These are phyloP conservation scores for Leccinum obscurum DNA, from an alignment of 768 basidiomycete species.

Conservation along the genomic window DNA sequence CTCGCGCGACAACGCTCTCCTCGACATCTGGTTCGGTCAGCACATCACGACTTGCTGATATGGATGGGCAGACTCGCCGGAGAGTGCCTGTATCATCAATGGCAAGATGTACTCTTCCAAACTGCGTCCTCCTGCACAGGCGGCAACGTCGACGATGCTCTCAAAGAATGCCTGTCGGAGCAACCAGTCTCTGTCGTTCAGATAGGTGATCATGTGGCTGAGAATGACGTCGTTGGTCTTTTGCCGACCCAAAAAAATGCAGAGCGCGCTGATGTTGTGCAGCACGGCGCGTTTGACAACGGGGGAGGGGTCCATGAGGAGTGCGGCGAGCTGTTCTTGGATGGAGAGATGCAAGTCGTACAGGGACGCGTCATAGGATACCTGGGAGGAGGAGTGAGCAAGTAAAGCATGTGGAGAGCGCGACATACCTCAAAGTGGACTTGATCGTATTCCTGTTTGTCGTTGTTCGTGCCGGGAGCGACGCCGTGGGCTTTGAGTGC, in stretches of 20 bases:
- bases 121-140: slow-evolving; percentile 87
- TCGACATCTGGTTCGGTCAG: slow-evolving; percentile 73
- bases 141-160: slow-evolving; percentile 92
- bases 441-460: slow-evolving; percentile 72
- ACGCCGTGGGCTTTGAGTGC: slow-evolving; percentile 83
- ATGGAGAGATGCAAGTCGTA: slow-evolving; percentile 83
- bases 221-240: slow-evolving; percentile 94
- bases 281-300: slow-evolving; percentile 91
- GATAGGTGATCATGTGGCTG: slow-evolving; percentile 81
- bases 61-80: slow-evolving; percentile 52
- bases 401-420: neutral
- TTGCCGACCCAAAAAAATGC: slow-evolving; percentile 90
- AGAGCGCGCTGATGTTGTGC: slow-evolving; percentile 82
- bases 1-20: slow-evolving; percentile 90
- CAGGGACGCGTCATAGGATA: slow-evolving; percentile 86
- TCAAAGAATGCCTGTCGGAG: slow-evolving; percentile 92
- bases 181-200: slow-evolving; percentile 92
- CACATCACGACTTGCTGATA: neutral
- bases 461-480: slow-evolving; percentile 39
- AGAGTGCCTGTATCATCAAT: slow-evolving; percentile 91
- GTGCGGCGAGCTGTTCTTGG: slow-evolving; percentile 82
- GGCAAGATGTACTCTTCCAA: slow-evolving; percentile 98
- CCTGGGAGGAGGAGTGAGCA: slow-evolving; percentile 43
- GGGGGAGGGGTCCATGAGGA: slow-evolving; percentile 86
- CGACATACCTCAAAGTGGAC: slow-evolving; percentile 73